Evolutionary conservation across 78 protist species (phyloP).

Genomic region (Dictyostelium purpureum): DNA sequence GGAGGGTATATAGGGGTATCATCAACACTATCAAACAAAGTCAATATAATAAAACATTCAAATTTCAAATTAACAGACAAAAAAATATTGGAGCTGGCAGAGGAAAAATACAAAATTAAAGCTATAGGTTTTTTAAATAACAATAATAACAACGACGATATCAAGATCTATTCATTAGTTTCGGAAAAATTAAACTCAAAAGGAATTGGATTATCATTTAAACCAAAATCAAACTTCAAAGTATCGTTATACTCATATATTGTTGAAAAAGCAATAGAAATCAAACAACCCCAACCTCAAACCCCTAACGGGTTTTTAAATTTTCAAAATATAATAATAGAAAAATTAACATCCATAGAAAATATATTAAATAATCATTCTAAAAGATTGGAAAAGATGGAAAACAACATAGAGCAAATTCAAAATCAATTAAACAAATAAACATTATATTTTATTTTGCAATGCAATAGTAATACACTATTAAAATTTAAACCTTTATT

Average conservation of each 20-base stretch:
- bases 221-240: background rate
- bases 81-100: too few species aligned
- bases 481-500: background rate
- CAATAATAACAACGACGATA: too few species aligned
- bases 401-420: background rate
- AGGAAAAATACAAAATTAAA: too few species aligned
- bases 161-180: background rate
- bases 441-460: background rate
- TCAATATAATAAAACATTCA: too few species aligned
- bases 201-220: conserved; percentile 12
- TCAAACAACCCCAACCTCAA: background rate
- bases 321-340: background rate
- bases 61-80: too few species aligned
- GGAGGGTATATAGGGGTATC: too few species aligned
- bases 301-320: background rate
- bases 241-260: background rate
- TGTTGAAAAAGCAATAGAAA: background rate
- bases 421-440: background rate
- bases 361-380: conserved; percentile 7
- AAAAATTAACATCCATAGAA: background rate
- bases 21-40: too few species aligned
- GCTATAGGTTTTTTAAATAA: too few species aligned
- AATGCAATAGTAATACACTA: background rate
- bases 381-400: background rate
- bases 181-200: background rate